Evolutionary conservation across 140 eudicot genomes (phyloP), one percentile per base, ranked within the genome.

Genomic region (Flaveria floridana): DNA sequence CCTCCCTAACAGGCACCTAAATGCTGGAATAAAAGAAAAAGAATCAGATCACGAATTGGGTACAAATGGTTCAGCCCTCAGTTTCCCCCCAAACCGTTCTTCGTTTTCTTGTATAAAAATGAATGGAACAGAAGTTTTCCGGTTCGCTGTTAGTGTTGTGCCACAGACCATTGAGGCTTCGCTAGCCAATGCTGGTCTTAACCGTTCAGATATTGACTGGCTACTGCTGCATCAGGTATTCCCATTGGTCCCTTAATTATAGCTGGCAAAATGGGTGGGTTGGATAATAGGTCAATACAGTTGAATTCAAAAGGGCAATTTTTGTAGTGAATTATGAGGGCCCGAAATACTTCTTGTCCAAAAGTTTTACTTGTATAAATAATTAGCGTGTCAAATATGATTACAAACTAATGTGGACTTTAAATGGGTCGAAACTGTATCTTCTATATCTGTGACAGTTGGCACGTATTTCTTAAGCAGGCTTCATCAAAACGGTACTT

Each of bases 121-220:
- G 97, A 91, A 89, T 41, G 97, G 97, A 48, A 85, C 85, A 23
- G 97, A 91, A 74, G 96, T 91, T 30, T 91, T 89, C 44, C 89
- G 95, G 10, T 91, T 91, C 53, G 97, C 97, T 46, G 89, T 79
- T 75, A 90, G 97, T 47, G 84, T 78, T 18, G 97, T 91, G 52
- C 97, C 97, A 47, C 96, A 85, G 74, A 87, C 97, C 7, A 87
- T 91, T 11, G 96, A 89, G 75, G 81, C 81, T 2, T 89, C 97
- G 5, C 83, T 91, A 64, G 78, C 82, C 71, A 91, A 89, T 63
- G 95, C 97, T 18, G 97, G 97, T 72, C 85, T 91, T 23, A 70
- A 63, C 14, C 82, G 75, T 14, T 89, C 96, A 30, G 87, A 76
- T 68, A 81, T 91, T 20, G 97, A 91, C 73, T 91, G 97, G 97